Evolutionary conservation across 179 eudicot genomes (phyloP).

Genomic region (Heliamphora pulchella): DNA sequence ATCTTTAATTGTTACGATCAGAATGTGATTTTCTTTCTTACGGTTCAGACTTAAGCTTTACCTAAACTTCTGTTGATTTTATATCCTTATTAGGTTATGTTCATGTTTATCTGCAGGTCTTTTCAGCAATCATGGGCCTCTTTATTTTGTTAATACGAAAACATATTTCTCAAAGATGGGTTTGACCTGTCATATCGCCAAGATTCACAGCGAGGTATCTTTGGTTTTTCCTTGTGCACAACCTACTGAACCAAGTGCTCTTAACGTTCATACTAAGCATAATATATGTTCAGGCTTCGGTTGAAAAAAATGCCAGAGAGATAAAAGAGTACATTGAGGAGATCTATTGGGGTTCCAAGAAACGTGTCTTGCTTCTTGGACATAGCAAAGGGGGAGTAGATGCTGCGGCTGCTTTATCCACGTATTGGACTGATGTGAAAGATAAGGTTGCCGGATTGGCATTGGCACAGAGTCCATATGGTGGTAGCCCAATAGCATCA

Average conservation of each 20-base stretch:
- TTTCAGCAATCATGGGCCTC: slow-evolving; percentile 97
- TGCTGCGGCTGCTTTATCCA: slow-evolving; percentile 90
- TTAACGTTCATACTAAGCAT: slow-evolving; percentile 15
- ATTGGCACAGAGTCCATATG: slow-evolving; percentile 91
- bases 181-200: slow-evolving; percentile 91
- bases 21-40: not conserved
- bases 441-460: slow-evolving; percentile 92
- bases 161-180: slow-evolving; percentile 85
- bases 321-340: slow-evolving; percentile 88
- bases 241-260: no score
- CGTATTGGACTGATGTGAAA: slow-evolving; percentile 90
- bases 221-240: not conserved
- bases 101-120: slow-evolving; percentile 49
- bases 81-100: not conserved
- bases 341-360: slow-evolving; percentile 69
- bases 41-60: not conserved
- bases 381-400: slow-evolving; percentile 99
- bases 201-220: slow-evolving; percentile 94
- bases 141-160: slow-evolving; percentile 68
- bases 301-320: slow-evolving; percentile 83
- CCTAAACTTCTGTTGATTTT: slow-evolving; percentile 2
- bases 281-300: slow-evolving; percentile 59
- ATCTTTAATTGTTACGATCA: not conserved
- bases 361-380: slow-evolving; percentile 81
- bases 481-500: slow-evolving; percentile 94